These are phyloP conservation scores for Platanthera guangdongensis DNA, from an alignment of 106 monocot genomes.

Conservation along the genomic window DNA sequence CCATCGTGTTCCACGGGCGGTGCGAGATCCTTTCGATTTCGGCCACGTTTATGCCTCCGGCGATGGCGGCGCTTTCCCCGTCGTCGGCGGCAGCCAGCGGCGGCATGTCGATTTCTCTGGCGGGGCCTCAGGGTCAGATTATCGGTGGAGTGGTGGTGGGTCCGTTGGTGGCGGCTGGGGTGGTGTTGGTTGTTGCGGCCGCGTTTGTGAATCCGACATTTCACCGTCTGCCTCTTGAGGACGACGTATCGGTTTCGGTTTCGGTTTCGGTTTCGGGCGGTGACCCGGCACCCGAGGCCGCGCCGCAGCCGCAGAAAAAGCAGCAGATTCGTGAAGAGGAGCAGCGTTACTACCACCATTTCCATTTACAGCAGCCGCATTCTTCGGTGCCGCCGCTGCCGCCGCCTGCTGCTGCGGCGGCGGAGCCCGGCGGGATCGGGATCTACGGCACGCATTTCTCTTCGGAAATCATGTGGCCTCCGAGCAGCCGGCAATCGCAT, in stretches of 20 bases:
- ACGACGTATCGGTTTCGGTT: conserved; percentile 2
- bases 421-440: conserved; percentile 14
- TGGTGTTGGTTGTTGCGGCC: conserved; percentile 16
- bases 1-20: conserved; percentile 21
- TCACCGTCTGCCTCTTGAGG: conserved; percentile 13
- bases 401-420: neutral
- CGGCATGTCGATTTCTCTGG: conserved; percentile 9
- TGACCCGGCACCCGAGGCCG: neutral
- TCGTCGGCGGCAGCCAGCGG: neutral
- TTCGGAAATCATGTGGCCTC: conserved; percentile 18
- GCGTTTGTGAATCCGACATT: conserved; percentile 16
- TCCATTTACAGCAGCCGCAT: neutral
- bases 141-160: conserved; percentile 11
- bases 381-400: neutral
- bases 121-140: conserved; percentile 20
- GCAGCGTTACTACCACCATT: neutral
- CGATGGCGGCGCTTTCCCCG: neutral
- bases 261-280: neutral
- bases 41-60: conserved; percentile 28
- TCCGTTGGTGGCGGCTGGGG: conserved; percentile 13
- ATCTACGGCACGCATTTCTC: conserved; percentile 22
- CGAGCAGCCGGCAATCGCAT: conserved; percentile 14
- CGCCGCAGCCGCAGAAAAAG: neutral
- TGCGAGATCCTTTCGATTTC: conserved; percentile 35
- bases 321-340: neutral